phyloP scores from a whole-genome alignment of 1,284 basidiomycete species.

The Boletus semigastroideus region DNA sequence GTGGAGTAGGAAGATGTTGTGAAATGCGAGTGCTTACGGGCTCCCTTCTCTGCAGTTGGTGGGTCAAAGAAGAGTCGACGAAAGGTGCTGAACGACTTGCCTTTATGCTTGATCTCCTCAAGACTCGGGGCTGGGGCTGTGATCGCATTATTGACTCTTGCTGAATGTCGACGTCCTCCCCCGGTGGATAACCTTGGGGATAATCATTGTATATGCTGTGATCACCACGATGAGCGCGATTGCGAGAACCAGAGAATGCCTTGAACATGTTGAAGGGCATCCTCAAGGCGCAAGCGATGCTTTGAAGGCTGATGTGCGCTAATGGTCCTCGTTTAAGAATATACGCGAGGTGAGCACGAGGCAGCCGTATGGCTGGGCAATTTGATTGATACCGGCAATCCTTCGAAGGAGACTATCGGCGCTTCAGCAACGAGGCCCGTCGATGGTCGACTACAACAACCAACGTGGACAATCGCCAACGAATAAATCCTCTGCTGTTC shows the following conservation, averaged over 20 bases:
- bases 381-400: conserved; percentile 3
- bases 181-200: conserved; percentile 33
- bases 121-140: conserved; percentile 24
- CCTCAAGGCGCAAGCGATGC: conserved; percentile 23
- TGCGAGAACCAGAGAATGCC: conserved; percentile 36
- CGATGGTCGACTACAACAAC: not conserved
- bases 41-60: conserved; percentile 28
- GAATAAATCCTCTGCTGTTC: not conserved
- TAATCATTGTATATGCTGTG: conserved; percentile 27
- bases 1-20: conserved; percentile 7
- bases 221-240: conserved; percentile 30
- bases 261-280: conserved; percentile 41
- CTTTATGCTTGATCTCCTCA: conserved; percentile 33
- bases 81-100: conserved; percentile 13
- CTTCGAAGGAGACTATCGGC: conserved; percentile 2
- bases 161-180: conserved; percentile 20
- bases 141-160: conserved; percentile 23
- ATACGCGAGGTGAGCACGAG: conserved; percentile 33
- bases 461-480: not conserved
- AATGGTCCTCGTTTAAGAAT: conserved; percentile 17
- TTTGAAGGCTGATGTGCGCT: conserved; percentile 17
- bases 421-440: conserved; percentile 9
- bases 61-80: conserved; percentile 13
- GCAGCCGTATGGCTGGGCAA: conserved; percentile 23
- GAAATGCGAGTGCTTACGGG: conserved; percentile 26